Base-by-base conservation (phyloP, 768 basidiomycete genomes). In the Suillus decipiens region DNA sequence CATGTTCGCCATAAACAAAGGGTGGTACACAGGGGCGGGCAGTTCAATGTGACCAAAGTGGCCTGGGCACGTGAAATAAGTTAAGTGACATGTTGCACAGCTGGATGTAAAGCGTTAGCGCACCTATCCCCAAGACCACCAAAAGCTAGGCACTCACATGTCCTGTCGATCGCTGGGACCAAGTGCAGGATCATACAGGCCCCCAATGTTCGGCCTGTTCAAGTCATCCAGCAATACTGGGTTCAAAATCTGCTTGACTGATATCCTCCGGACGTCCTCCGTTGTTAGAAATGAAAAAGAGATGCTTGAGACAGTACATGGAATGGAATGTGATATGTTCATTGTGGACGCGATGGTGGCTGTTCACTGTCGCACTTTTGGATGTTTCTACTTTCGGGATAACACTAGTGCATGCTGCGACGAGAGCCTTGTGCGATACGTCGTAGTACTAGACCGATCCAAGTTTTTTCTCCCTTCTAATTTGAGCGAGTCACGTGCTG, bases 31-130 rank as follows among this genome's bases (percentile, higher is more conserved):
- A 15, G 97, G 96, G 19, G 91, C 86, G 22, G 96, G 95, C 7
- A 99, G 85, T 65, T 98, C 95, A 64, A 99, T 96, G 76, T 99
- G 97, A 24, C 97, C 97, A 77, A 91, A 99, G 76, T 99, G 97
- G 19, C 97, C 97, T 2, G 97, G 96, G 75, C 97, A 99, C 64
- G 90, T 89, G 79, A 90, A 99, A 72, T 95, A 96, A 54, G 88
- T 92, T 70, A 97, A 85, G 63, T 85, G 89, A 74, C 97, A 99
- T 76, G 97, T 97, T 66, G 90, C 81, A 75, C 97, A 99, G 64
- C 96, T 99, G 73, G 28, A 55, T 33, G 39, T 63, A 48, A 45
- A 63, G 45, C 24, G 59, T 70, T 58, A 70, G 65, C 61, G 8
- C 43, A 50, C 24, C 61, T 60, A 48, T 33, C 33, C n/a, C 50